Evolutionary conservation across 139 green algal species (phyloP), one percentile per base, ranked within the genome.

Genomic region (Tetraselmis striata): DNA sequence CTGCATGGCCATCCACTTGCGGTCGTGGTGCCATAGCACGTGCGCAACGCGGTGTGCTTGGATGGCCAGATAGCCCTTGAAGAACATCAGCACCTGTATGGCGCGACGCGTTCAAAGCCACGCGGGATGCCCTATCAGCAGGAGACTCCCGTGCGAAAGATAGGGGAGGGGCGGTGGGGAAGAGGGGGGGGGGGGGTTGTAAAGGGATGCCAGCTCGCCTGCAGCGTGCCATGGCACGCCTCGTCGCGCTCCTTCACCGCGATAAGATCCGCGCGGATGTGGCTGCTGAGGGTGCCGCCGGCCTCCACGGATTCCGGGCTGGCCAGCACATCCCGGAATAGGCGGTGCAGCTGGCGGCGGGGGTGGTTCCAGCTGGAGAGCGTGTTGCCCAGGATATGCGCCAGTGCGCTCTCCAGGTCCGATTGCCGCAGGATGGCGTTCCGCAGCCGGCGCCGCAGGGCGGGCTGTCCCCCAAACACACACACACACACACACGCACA

Each of bases 41-140:
- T 91, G 85, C 58, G 87, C 87, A 22, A 91, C 75, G 31, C 88
- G 77, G 75, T 92, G 83, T 26, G 67, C 77, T 80, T 92, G 87
- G 22, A 86, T 79, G 26, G 87, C 87, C 29, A 86, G 83, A 59
- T 85, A 92, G n/a, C 88, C 88, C 84, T 92, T 92, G 83, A 90
- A 92, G 80, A 86, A 90, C 0, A 92, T 83, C 26, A 92, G 79
- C n/a, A 75, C 77, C 23, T 58, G 32, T 29, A 23, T n/a, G 58
- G 58, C 18, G 58, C 18, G 58, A 74, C 18, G 58, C 18, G 58
- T 18, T n/a, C 23, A 23, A 74, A 74, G 58, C 18, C 18, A n/a
- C 18, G 18, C 18, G 58, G 58, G 58, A 74, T 74, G 23, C 23
- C 58, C 58, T 74, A 23, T n/a, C n/a, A n/a, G n/a, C n/a, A n/a